phyloP scores from a whole-genome alignment of 2,329 filamentous ascomycete genomes.

The Xylariaceae sp. region DNA sequence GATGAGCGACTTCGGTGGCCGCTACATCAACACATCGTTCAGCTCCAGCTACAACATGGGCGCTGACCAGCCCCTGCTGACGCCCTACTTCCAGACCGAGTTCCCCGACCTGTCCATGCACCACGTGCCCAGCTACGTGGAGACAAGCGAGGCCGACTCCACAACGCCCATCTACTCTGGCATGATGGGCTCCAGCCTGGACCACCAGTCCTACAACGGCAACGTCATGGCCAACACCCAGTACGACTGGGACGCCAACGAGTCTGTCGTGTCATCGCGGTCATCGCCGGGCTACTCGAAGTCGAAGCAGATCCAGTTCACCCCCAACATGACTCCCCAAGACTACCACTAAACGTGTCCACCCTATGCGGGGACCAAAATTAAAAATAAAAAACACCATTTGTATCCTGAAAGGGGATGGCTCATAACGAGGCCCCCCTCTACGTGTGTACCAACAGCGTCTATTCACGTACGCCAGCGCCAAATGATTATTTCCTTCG shows the following conservation, averaged over 20 bases:
- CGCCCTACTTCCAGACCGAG: conserved; percentile 45
- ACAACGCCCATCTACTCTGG: conserved; percentile 44
- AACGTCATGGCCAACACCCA: conserved; percentile 39
- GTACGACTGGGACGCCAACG: conserved; percentile 47
- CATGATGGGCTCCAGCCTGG: conserved; percentile 40
- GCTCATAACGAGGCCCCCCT: not conserved
- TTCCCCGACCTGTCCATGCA: conserved; percentile 40
- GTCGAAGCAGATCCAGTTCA: conserved; percentile 43
- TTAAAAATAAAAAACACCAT: not conserved
- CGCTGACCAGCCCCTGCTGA: conserved; percentile 45
- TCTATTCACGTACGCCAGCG: not conserved
- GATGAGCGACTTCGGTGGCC: conserved; percentile 38
- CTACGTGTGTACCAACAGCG: not conserved
- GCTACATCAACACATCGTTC: conserved; percentile 34
- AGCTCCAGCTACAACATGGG: conserved; percentile 28
- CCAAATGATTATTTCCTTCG: not conserved
- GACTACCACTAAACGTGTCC: conserved; percentile 32
- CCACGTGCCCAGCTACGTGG: conserved; percentile 42
- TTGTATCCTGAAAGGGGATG: not conserved
- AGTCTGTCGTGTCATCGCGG: conserved; percentile 36
- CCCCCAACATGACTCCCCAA: conserved; percentile 42
- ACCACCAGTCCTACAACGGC: conserved; percentile 31
- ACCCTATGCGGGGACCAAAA: not conserved
- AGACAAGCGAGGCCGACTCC: conserved; percentile 40
- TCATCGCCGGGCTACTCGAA: conserved; percentile 36